These are phyloP conservation scores for Neofusicoccum sp. DNA, from an alignment of 2,329 filamentous ascomycete species.

Conservation along the genomic window DNA sequence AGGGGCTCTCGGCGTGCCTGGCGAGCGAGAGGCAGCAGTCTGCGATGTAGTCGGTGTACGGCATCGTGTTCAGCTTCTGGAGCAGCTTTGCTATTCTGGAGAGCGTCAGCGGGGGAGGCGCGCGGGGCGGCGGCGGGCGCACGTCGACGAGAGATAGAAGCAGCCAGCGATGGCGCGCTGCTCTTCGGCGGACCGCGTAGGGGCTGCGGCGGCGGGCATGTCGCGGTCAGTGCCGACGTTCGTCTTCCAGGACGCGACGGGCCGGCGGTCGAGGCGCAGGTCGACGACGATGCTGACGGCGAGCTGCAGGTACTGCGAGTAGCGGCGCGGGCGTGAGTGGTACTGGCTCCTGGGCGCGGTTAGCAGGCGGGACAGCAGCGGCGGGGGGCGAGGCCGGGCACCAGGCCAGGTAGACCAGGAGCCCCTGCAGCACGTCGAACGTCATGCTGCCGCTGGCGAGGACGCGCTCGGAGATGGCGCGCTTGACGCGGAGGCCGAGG, in stretches of 20 bases:
- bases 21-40: conserved; percentile 35
- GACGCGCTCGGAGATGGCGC: conserved; percentile 31
- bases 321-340: conserved; percentile 29
- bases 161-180: conserved; percentile 45
- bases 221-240: conserved; percentile 20
- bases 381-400: conserved; percentile 12
- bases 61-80: conserved; percentile 40
- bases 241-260: conserved; percentile 21
- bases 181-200: conserved; percentile 31
- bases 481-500: conserved; percentile 29
- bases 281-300: conserved; percentile 34
- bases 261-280: conserved; percentile 28
- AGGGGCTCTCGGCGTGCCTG: conserved; percentile 29
- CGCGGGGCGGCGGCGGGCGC: conserved; percentile 13
- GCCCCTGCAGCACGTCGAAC: conserved; percentile 43
- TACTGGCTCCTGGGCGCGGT: conserved; percentile 30
- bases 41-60: conserved; percentile 35
- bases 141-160: conserved; percentile 46
- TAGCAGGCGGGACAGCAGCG: not conserved
- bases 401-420: conserved; percentile 39
- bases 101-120: conserved; percentile 18
- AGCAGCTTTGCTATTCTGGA: conserved; percentile 36
- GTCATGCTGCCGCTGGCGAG: conserved; percentile 33
- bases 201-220: not conserved
- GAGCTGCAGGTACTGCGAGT: conserved; percentile 31